Base-by-base conservation (phyloP, 2,329 filamentous ascomycete genomes). In the Fusarium agapanthi region DNA sequence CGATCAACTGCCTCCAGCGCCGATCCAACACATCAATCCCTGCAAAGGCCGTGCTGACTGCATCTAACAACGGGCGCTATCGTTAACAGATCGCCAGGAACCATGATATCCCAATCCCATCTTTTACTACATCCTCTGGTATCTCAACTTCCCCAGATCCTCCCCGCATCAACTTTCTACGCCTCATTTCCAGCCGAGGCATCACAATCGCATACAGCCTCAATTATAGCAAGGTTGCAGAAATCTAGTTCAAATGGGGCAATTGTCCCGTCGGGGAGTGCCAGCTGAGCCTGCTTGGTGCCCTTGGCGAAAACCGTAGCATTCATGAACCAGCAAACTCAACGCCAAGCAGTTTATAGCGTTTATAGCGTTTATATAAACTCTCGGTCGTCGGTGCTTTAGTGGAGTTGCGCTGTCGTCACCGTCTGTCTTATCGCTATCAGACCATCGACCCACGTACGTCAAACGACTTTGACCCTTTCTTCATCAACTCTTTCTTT, bases 391-490 rank as follows among this genome's bases (percentile, higher is more conserved):
- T 68, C 60, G 60, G 66, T 26, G 30, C 38, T 69, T 44, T 73
- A 55, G 68, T 73, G 70, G 70, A 66, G 70, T 70, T 70, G 54
- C 37, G 34, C 34, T 66, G 71, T 71, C 71, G 67, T 74, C 71
- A 68, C 64, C 38, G 34, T 53, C 47, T 62, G 24, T 54, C 61
- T 66, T 74, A 74, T 71, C 71, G 63, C 41, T 71, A 74, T 74
- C 71, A 51, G 51, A 26, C 53, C 71, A 74, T 71, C 53, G 61
- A 54, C 69, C 72, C 72, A 71, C 72, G 72, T 65, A 71, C 72
- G 69, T 65, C 63, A 61, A 61, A 54, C 48, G n/a, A 24, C 55
- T 40, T 40, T 40, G 11, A 30, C 50, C 34, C 30, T 41, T 30
- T 26, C 37, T 37, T 28, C 14, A 28, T 20, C 53, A 51, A 45